phyloP scores from a whole-genome alignment of 1,284 basidiomycete species.

The Thecaphora thlaspeos region DNA sequence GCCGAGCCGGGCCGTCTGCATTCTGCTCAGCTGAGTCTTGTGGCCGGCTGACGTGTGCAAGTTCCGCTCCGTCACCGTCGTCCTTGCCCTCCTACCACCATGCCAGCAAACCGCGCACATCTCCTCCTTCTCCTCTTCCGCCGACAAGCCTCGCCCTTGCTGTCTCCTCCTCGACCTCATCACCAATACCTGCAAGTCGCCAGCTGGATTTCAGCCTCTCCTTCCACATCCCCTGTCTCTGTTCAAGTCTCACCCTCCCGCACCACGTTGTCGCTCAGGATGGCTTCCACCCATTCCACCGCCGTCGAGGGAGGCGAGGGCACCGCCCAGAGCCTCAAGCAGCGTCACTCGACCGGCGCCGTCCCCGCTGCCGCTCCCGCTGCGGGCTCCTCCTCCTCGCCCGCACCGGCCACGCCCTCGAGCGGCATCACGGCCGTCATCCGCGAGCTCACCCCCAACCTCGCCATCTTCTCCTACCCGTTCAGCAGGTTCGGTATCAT shows the following conservation, averaged over 20 bases:
- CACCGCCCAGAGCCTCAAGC: background rate
- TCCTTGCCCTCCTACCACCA: background rate
- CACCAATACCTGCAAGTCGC: no score
- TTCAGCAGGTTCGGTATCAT: slow-evolving; percentile 55
- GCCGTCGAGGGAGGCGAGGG: background rate
- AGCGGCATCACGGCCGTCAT: slow-evolving; percentile 5
- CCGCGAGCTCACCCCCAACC: slow-evolving; percentile 30
- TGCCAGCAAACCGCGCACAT: background rate
- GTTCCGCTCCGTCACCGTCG: background rate
- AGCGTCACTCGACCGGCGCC: background rate
- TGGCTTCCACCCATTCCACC: background rate
- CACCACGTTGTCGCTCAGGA: background rate
- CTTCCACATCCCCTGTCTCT: background rate
- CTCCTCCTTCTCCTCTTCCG: background rate
- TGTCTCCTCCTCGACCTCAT: no score
- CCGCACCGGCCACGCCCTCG: background rate
- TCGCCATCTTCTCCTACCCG: slow-evolving; percentile 55
- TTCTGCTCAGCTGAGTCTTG: no score
- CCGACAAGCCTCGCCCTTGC: no score
- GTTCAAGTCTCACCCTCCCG: background rate
- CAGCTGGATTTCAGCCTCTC: no score
- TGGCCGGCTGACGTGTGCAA: background rate
- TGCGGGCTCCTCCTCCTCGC: background rate
- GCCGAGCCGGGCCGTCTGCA: no score
- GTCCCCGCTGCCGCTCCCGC: no score